A percentile compares a stretch with the other conserved stretches of the same genome.
Conservation (phyloP, 2,329 filamentous ascomycete species). For the Ceratocystis variospora region DNA sequence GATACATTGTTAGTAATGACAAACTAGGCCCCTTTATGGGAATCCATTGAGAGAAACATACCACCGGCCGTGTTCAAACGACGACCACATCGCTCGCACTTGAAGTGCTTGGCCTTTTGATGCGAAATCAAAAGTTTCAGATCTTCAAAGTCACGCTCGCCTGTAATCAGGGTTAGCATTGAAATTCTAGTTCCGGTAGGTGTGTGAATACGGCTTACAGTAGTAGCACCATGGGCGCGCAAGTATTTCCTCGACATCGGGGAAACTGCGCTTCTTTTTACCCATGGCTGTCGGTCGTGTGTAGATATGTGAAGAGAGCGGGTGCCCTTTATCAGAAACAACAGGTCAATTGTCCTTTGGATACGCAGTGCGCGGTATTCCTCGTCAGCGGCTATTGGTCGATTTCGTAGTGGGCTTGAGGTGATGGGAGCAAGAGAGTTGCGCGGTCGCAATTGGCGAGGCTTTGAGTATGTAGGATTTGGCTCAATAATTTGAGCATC, state of each 20-base stretch:
- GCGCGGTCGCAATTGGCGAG: constrained; percentile 2
- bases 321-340: not conserved
- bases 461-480: not conserved
- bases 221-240: constrained; percentile 94
- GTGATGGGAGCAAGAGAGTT: not conserved
- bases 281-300: constrained; percentile 40
- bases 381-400: not conserved
- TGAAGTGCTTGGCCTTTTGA: constrained; percentile 99
- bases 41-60: constrained; percentile 30
- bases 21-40: not conserved
- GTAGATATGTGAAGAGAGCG: not conserved
- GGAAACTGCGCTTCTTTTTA: constrained; percentile 80
- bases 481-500: not conserved
- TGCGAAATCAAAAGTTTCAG: constrained; percentile 92
- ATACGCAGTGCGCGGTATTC: not conserved
- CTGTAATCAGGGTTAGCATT: constrained; percentile 26
- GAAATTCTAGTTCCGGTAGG: not conserved
- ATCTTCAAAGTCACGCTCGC: constrained; percentile 94
- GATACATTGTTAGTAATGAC: not conserved
- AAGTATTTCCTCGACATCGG: constrained; percentile 78
- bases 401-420: not conserved
- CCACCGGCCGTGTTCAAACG: constrained; percentile 89
- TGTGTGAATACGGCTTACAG: constrained; percentile 39
- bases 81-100: constrained; percentile 80
- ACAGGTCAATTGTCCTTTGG: not conserved